Conservation (phyloP, 192 early-diverging fungal species). For the Linnemannia schmuckeri region DNA sequence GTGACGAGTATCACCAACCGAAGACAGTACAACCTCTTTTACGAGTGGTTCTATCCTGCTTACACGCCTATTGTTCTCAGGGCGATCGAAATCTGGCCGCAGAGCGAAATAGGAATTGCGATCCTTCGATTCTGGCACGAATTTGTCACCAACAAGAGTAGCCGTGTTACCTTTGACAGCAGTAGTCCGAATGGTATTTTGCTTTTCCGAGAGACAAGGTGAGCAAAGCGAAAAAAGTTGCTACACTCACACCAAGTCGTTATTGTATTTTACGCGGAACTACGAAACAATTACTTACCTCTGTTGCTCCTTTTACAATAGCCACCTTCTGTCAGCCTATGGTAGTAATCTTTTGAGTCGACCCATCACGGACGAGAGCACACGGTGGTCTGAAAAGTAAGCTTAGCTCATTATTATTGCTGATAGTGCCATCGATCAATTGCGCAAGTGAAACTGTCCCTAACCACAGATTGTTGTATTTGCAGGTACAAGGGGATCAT, state of each 20-base stretch:
- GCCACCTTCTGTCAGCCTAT: slow-evolving; percentile 35
- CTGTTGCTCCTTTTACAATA: background rate
- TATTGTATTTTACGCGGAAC: background rate
- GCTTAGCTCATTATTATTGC: background rate
- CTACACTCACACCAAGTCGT: background rate
- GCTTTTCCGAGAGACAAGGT: slow-evolving; percentile 90
- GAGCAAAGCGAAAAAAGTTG: slow-evolving; percentile 43
- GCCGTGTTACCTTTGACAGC: slow-evolving; percentile 88
- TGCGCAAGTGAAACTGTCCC: background rate
- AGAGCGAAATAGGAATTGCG: slow-evolving; percentile 72
- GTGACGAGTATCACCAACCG: slow-evolving; percentile 72
- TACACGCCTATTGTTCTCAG: slow-evolving; percentile 72
- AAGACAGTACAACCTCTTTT: slow-evolving; percentile 75
- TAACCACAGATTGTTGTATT: background rate
- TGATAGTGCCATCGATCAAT: background rate
- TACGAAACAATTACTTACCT: background rate
- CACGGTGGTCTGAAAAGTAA: slow-evolving; percentile 46
- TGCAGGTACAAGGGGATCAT: slow-evolving; percentile 81
- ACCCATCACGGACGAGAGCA: slow-evolving; percentile 12
- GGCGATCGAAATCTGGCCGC: slow-evolving; percentile 75
- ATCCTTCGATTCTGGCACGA: slow-evolving; percentile 85
- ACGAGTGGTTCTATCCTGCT: slow-evolving; percentile 87
- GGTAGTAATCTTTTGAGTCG: slow-evolving; percentile 30
- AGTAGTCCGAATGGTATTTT: slow-evolving; percentile 90
- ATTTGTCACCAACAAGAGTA: slow-evolving; percentile 84